Evolutionary conservation across 2,329 filamentous ascomycete genomes (phyloP), one percentile per base, ranked within the genome.

Genomic region (Akanthomyces muscarius): DNA sequence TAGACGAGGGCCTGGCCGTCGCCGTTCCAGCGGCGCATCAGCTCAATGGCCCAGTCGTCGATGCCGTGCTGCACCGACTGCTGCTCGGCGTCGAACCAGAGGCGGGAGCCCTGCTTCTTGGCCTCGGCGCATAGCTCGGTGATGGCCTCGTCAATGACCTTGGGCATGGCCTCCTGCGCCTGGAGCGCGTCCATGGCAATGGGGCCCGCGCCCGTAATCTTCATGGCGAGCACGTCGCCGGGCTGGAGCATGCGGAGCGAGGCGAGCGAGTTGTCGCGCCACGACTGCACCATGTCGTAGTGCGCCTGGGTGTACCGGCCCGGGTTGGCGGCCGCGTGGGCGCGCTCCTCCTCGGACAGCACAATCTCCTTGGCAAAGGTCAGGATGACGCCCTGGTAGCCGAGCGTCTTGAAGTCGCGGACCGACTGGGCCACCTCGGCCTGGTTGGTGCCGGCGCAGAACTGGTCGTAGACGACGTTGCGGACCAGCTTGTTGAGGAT

Each of bases 71-170:
- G 89, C 21, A 92, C 82, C 55, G 83, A 81, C 60, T 86, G 85
- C 72, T 93, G 89, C 74, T 96, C 91, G 1, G 90, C 91, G 66
- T 93, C 89, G 66, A 93, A 89, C 2, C 94, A 83, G 2, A 95
- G 79, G 5, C 83, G 81, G 1, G 93, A 83, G n/a, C 86, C 83
- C 63, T 86, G 84, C 16, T 81, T 76, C 1, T 82, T 80, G 0
- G 90, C 90, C 18, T 86, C 81, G 48, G 85, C 78, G 74, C 90
- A 93, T 63, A 93, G 85, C 56, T 83, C 78, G 66, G 88, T 83
- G 63, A 94, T 88, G 11, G 89, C 88, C 2, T 80, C 73, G 28
- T 83, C 81, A 69, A 95, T 85, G 3, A 81, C 80, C 6, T 80
- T 76, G 0, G 84, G 83, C 1, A 89, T 88, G 2, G 81, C 78